phyloP scores from a whole-genome alignment of 2,329 filamentous ascomycete species.

The Colletotrichum sidae region DNA sequence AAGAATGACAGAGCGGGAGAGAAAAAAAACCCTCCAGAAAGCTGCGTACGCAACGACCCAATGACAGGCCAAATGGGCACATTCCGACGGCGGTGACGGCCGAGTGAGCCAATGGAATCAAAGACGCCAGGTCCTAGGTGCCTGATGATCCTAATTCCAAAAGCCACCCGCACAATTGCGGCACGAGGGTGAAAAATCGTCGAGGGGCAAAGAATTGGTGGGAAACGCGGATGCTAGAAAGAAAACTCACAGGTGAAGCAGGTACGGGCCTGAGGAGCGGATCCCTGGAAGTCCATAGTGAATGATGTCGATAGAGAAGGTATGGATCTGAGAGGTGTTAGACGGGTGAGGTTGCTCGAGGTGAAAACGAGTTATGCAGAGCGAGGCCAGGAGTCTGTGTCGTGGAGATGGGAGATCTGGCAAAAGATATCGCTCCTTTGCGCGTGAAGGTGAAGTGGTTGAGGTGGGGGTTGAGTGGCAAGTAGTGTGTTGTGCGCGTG shows the following conservation, averaged over 20 bases:
- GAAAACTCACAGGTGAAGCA: slow-evolving; percentile 64
- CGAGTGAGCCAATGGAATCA: slow-evolving; percentile 24
- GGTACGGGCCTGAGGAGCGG: slow-evolving; percentile 48
- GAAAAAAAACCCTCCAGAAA: background rate
- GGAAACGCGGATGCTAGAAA: background rate
- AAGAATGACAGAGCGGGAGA: too few species aligned
- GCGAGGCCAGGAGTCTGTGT: slow-evolving; percentile 27
- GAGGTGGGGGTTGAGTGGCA: slow-evolving; percentile 35
- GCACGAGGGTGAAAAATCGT: slow-evolving; percentile 2
- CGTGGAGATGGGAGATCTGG: slow-evolving; percentile 16
- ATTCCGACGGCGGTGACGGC: slow-evolving; percentile 15
- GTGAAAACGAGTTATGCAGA: too few species aligned
- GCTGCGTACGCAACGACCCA: slow-evolving; percentile 29
- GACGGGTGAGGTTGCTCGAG: background rate
- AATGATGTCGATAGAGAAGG: slow-evolving; percentile 20
- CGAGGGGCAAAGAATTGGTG: background rate
- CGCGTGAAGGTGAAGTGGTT: slow-evolving; percentile 18
- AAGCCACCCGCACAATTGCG: slow-evolving; percentile 31
- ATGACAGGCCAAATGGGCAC: background rate
- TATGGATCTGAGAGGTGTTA: slow-evolving; percentile 18
- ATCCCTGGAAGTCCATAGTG: slow-evolving; percentile 50
- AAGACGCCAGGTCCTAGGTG: slow-evolving; percentile 1
- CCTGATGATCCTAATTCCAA: slow-evolving; percentile 14
- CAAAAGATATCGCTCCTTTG: slow-evolving; percentile 16
- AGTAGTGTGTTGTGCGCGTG: slow-evolving; percentile 36